Conservation (phyloP, 129 eudicot genomes). For the Ambrosia artemisiifolia region DNA sequence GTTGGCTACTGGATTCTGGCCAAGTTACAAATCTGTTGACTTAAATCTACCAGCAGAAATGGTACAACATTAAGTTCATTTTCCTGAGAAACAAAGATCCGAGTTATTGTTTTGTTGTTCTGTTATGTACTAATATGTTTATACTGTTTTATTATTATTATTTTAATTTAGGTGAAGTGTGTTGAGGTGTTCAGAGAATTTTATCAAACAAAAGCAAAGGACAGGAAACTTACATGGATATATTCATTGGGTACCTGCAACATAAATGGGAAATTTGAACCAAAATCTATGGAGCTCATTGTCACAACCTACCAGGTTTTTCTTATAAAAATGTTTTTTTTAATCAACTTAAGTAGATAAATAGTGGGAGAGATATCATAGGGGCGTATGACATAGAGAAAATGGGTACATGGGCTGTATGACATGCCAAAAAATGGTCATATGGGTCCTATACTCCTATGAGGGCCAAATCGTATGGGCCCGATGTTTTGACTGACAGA, state of each 20-base stretch:
- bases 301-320: conserved; percentile 92
- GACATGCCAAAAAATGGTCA: too few species aligned
- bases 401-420: too few species aligned
- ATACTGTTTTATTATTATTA: neutral
- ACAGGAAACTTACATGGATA: conserved; percentile 94
- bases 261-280: conserved; percentile 78
- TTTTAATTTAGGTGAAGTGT: conserved; percentile 58
- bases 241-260: conserved; percentile 90
- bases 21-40: conserved; percentile 83
- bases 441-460: too few species aligned
- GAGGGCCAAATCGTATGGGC: too few species aligned
- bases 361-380: too few species aligned
- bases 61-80: conserved; percentile 38
- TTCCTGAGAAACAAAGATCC: neutral
- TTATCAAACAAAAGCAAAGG: conserved; percentile 89
- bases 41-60: conserved; percentile 82
- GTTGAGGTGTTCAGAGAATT: conserved; percentile 86
- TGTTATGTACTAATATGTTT: neutral
- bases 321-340: neutral
- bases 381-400: too few species aligned
- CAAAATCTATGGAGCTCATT: conserved; percentile 71
- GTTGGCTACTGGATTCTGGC: conserved; percentile 85
- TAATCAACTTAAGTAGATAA: too few species aligned
- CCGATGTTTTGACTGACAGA: too few species aligned
- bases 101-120: neutral